Conservation (phyloP, 257 asterid genomes). For the Paulownia fortunei region DNA sequence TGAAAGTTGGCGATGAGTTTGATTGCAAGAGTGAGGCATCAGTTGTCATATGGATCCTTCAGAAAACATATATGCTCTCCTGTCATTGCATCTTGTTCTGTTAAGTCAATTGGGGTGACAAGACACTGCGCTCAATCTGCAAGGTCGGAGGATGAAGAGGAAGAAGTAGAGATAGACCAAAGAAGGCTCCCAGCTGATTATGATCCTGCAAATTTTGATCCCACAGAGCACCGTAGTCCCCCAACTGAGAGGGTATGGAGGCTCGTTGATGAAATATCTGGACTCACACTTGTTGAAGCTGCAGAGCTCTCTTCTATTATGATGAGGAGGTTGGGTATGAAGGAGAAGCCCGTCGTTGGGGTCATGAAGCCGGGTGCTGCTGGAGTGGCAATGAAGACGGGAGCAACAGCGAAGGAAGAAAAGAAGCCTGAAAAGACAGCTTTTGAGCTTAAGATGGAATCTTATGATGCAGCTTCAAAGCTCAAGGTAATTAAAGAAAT, state of each 20-base stretch:
- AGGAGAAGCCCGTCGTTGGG: constrained; percentile 45
- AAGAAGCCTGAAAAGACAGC: constrained; percentile 70
- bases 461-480: constrained; percentile 73
- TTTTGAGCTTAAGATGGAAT: constrained; percentile 76
- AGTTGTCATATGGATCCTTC: constrained; percentile 44
- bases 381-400: constrained; percentile 41
- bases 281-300: constrained; percentile 68
- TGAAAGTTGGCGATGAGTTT: constrained; percentile 57
- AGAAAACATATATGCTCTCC: constrained; percentile 37
- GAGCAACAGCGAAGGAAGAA: constrained; percentile 55
- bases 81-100: constrained; percentile 24
- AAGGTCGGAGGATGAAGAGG: constrained; percentile 58
- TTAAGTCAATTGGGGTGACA: constrained; percentile 39
- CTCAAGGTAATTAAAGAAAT: constrained; percentile 69
- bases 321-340: constrained; percentile 55
- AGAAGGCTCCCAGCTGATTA: constrained; percentile 89
- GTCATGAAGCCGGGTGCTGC: constrained; percentile 73
- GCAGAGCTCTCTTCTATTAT: constrained; percentile 63
- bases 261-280: constrained; percentile 80
- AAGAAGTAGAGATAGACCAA: constrained; percentile 74
- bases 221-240: constrained; percentile 85
- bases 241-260: constrained; percentile 80
- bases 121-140: constrained; percentile 68
- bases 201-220: constrained; percentile 74
- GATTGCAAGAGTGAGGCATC: constrained; percentile 55